Evolutionary conservation across 2,329 filamentous ascomycete genomes (phyloP), one percentile per base, ranked within the genome.

Genomic region (Alternaria hordeiaustralica): DNA sequence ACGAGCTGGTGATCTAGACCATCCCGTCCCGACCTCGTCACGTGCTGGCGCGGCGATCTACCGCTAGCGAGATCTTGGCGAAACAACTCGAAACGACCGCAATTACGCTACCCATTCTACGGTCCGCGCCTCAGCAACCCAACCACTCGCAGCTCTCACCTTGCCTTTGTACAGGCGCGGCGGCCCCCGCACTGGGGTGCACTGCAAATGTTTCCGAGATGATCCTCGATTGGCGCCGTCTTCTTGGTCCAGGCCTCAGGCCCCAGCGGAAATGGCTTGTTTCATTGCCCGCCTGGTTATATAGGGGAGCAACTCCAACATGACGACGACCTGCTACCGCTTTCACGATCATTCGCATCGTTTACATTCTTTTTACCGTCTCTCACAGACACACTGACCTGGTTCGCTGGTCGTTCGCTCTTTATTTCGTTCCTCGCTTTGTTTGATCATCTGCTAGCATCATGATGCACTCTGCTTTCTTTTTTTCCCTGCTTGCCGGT

Each of bases 401-500:
- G 53, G 71, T 71, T 72, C 73, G 74, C 74, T 74, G 74, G 74
- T 76, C 73, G 74, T 75, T 74, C 73, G 69, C 71, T 41, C 36
- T 41, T 75, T 67, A 64, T 72, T 78, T 68, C 59, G 67, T 73
- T 70, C 70, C 51, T 76, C 69, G 54, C 75, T 36, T 76, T 70
- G 30, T 59, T 53, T 60, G 53, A 64, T 65, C 57, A 70, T 60
- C 60, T 58, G 33, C 62, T 65, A 67, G 69, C 74, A 75, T 62
- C 59, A 79, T 78, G 75, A 67, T 74, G 71, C 70, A 67, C 56
- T 71, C 73, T 33, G 68, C 71, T 62, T 72, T 76, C 69, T 57
- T 74, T 77, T 63, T 79, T 69, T 75, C 75, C 51, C 66, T 77
- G 58, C 70, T 78, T 45, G 67, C 76, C 63, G 74, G 76, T 65